Evolutionary conservation across 2,329 filamentous ascomycete genomes (phyloP).

Genomic region (Metarhizium sp.): DNA sequence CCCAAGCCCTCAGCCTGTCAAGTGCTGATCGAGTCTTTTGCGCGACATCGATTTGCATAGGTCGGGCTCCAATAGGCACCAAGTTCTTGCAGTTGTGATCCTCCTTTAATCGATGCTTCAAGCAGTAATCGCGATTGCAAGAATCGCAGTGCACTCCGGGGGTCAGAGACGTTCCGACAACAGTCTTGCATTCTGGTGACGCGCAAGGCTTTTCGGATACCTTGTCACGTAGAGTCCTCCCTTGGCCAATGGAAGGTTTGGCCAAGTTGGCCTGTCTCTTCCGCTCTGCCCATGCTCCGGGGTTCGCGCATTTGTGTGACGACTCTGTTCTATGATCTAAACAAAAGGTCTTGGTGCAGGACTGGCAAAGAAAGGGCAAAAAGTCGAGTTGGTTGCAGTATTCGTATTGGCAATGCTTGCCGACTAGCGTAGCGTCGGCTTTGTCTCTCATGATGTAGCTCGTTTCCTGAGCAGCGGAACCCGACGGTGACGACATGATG

Average conservation of each 20-base stretch:
- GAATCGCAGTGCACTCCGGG: conserved; percentile 61
- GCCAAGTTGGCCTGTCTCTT: conserved; percentile 45
- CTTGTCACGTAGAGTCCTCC: conserved; percentile 43
- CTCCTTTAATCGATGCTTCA: conserved; percentile 66
- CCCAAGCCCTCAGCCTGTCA: conserved; percentile 71
- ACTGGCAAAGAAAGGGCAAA: conserved; percentile 88
- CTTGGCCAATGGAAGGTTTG: conserved; percentile 43
- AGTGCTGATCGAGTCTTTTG: conserved; percentile 68
- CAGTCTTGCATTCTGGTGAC: conserved; percentile 56
- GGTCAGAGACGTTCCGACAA: conserved; percentile 57
- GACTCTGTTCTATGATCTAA: conserved; percentile 87
- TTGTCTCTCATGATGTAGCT: conserved; percentile 66
- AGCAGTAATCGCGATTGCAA: conserved; percentile 67
- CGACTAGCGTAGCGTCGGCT: conserved; percentile 73
- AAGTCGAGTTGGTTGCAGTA: conserved; percentile 96
- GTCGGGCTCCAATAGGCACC: conserved; percentile 43
- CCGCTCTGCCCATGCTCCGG: conserved; percentile 53
- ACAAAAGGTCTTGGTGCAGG: conserved; percentile 77
- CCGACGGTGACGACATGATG: conserved; percentile 46
- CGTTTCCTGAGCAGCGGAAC: conserved; percentile 30
- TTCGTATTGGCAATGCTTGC: conserved; percentile 80
- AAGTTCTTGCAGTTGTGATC: conserved; percentile 81
- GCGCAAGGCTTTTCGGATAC: conserved; percentile 60
- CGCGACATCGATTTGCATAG: conserved; percentile 33
- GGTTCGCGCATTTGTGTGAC: conserved; percentile 58